phyloP scores from a whole-genome alignment of 257 asterid genomes.

The Solanum chilense region DNA sequence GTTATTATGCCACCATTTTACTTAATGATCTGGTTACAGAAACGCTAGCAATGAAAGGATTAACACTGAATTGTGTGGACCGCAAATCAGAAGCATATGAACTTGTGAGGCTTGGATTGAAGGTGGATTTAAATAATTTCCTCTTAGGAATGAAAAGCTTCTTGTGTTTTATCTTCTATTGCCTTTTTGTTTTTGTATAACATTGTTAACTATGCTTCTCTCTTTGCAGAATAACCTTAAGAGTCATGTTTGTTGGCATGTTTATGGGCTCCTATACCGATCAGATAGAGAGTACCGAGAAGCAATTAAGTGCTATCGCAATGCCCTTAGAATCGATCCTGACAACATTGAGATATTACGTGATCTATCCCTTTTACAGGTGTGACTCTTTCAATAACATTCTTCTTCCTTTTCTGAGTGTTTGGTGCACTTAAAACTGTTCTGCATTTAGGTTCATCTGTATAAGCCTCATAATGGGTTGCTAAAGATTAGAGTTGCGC shows the following conservation, averaged over 20 bases:
- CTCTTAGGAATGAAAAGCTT: neutral
- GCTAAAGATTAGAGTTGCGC: neutral
- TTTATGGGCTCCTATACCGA: conserved; percentile 90
- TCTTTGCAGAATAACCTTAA: conserved; percentile 93
- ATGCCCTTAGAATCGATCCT: conserved; percentile 92
- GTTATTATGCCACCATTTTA: neutral
- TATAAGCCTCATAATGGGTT: neutral
- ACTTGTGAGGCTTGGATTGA: conserved; percentile 90
- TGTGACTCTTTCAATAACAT: conserved; percentile 5
- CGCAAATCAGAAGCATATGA: conserved; percentile 98
- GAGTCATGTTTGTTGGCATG: conserved; percentile 99
- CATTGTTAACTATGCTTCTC: conserved; percentile 12
- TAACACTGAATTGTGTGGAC: conserved; percentile 93
- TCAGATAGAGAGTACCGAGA: conserved; percentile 98
- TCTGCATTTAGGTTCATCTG: neutral
- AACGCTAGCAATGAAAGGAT: conserved; percentile 95
- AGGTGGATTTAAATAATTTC: conserved; percentile 36
- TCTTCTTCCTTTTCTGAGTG: neutral
- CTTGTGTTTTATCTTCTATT: neutral
- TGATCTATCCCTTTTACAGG: conserved; percentile 98
- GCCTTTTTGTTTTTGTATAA: neutral
- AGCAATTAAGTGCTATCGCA: conserved; percentile 95
- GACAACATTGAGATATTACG: conserved; percentile 96
- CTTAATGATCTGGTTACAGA: conserved; percentile 38
- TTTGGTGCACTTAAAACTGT: neutral